Evolutionary conservation across 306 rosid genomes (phyloP).

Genomic region (Fagus crenata): DNA sequence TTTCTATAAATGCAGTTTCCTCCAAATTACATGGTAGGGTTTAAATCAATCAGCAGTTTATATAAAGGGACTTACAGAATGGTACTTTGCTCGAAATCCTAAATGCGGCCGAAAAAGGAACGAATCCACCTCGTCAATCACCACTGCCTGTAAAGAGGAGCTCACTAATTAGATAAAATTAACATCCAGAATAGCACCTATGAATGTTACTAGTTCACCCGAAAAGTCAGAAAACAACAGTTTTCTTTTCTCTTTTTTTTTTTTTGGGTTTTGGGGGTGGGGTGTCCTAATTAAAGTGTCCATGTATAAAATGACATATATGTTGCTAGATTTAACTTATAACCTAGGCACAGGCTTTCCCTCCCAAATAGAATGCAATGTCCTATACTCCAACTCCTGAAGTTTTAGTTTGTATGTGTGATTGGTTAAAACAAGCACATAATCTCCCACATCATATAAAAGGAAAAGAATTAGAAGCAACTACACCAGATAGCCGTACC

Average conservation of each 20-base stretch:
- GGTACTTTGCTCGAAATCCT: conserved; percentile 79
- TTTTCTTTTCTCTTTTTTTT: not conserved
- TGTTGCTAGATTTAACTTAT: not conserved
- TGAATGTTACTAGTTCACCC: not conserved
- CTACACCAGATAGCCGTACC: conserved; percentile 40
- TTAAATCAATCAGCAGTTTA: conserved; percentile 3
- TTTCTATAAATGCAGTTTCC: not conserved
- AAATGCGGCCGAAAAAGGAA: conserved; percentile 92
- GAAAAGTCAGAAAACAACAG: not conserved
- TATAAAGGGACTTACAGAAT: conserved; percentile 61
- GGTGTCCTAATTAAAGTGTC: not conserved
- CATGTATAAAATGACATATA: not conserved
- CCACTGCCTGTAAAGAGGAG: conserved; percentile 64
- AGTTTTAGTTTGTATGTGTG: not conserved
- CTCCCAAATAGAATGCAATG: not conserved
- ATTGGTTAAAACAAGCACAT: not conserved
- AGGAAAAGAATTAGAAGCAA: not conserved
- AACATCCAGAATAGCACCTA: not conserved
- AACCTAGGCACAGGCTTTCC: not conserved
- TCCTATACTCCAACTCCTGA: not conserved
- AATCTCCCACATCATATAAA: not conserved
- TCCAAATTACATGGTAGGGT: conserved; percentile 11
- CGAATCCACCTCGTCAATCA: conserved; percentile 89
- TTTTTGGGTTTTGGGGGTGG: not conserved
- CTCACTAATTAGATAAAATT: not conserved